phyloP scores from a whole-genome alignment of 805 yeast genomes.

The Myxozyma mucilagina region DNA sequence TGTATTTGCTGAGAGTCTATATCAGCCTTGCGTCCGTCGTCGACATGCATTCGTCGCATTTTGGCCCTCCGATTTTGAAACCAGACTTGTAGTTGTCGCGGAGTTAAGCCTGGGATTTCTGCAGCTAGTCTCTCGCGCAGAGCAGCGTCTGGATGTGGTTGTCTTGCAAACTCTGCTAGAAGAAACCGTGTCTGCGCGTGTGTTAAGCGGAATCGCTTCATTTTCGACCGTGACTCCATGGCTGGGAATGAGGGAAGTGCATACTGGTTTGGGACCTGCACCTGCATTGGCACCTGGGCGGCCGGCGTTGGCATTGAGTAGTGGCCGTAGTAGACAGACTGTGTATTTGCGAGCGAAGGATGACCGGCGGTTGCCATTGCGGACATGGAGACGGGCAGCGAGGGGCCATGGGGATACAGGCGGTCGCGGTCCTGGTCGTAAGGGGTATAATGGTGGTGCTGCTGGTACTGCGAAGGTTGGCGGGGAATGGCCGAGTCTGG shows the following conservation, averaged over 20 bases:
- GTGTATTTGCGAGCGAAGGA: background rate
- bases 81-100: conserved; percentile 32
- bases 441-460: background rate
- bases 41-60: conserved; percentile 14
- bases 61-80: conserved; percentile 32
- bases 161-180: conserved; percentile 24
- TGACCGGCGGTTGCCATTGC: background rate
- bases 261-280: background rate
- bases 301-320: background rate
- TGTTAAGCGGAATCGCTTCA: conserved; percentile 20
- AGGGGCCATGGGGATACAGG: background rate
- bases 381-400: background rate
- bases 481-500: conserved; percentile 6
- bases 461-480: conserved; percentile 5
- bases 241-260: background rate
- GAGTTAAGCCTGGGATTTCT: conserved; percentile 24
- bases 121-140: conserved; percentile 29
- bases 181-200: conserved; percentile 30
- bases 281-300: background rate
- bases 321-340: conserved; percentile 7
- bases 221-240: conserved; percentile 3
- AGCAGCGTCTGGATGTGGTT: conserved; percentile 26
- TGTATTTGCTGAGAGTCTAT: background rate
- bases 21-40: background rate
- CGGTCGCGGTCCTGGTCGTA: conserved; percentile 2